These are phyloP conservation scores for Trifolium fragiferum DNA, from an alignment of 306 rosid genomes.

Conservation along the genomic window DNA sequence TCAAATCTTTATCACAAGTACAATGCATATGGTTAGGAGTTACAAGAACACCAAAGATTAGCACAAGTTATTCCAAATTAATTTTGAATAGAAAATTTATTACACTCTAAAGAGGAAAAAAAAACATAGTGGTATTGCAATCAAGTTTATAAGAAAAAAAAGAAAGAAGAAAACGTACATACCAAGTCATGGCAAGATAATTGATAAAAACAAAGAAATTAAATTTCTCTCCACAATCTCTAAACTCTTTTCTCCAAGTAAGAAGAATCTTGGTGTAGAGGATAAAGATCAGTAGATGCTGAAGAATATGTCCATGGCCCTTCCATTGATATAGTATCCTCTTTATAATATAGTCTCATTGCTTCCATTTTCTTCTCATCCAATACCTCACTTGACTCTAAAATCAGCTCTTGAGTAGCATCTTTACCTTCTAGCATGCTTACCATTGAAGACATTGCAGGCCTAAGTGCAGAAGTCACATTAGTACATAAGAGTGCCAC, in stretches of 20 bases:
- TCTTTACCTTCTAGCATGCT: slow-evolving; percentile 44
- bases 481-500: slow-evolving; percentile 51
- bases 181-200: background rate
- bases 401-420: background rate
- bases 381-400: slow-evolving; percentile 18
- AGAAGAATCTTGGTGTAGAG: slow-evolving; percentile 27
- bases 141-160: background rate
- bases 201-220: background rate
- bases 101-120: background rate
- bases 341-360: slow-evolving; percentile 22
- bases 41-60: too few relatives aligned
- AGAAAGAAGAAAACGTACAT: background rate
- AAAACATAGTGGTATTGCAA: background rate
- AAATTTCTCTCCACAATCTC: background rate
- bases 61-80: background rate
- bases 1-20: too few relatives aligned
- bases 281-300: slow-evolving; percentile 15
- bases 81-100: background rate
- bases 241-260: slow-evolving; percentile 12
- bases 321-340: background rate
- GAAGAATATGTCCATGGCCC: slow-evolving; percentile 23
- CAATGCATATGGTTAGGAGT: too few relatives aligned
- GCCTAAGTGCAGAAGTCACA: slow-evolving; percentile 42
- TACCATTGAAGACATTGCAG: slow-evolving; percentile 44
- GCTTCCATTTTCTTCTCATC: slow-evolving; percentile 32